These are phyloP conservation scores for Aspergillus caelatus DNA, from an alignment of 2,329 filamentous ascomycete genomes.

Conservation along the genomic window DNA sequence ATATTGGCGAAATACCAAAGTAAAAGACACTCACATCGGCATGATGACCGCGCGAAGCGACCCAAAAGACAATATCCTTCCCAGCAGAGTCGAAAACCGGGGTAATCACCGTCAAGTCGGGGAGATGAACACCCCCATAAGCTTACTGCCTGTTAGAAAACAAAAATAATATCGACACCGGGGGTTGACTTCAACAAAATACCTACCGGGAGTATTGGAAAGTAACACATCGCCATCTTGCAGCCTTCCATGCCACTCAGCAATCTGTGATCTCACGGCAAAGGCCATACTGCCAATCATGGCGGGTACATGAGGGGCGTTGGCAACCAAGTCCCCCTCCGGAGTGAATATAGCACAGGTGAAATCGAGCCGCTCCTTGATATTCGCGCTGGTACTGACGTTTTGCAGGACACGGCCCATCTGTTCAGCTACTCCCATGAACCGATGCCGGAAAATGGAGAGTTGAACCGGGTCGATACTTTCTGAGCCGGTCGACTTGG, in stretches of 20 bases:
- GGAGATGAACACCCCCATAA: conserved; percentile 74
- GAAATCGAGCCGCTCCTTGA: conserved; percentile 85
- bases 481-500: conserved; percentile 15
- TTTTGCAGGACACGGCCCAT: conserved; percentile 61
- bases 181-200: too few relatives aligned
- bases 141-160: too few relatives aligned
- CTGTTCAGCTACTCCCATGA: conserved; percentile 64
- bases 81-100: conserved; percentile 59
- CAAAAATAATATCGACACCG: too few relatives aligned
- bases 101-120: conserved; percentile 77
- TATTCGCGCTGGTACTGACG: conserved; percentile 64
- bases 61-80: conserved; percentile 64
- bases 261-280: conserved; percentile 55
- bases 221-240: conserved; percentile 77
- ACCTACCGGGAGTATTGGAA: conserved; percentile 54
- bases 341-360: conserved; percentile 80
- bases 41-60: conserved; percentile 74
- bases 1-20: too few relatives aligned
- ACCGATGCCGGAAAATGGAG: conserved; percentile 58
- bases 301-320: conserved; percentile 74
- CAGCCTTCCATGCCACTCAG: conserved; percentile 73
- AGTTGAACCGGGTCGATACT: conserved; percentile 55
- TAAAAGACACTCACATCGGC: conserved; percentile 49
- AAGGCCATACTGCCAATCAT: conserved; percentile 59
- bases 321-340: conserved; percentile 69